These are phyloP conservation scores for Coprinellus aureogranulatus DNA, from an alignment of 768 basidiomycete genomes.

Conservation along the genomic window DNA sequence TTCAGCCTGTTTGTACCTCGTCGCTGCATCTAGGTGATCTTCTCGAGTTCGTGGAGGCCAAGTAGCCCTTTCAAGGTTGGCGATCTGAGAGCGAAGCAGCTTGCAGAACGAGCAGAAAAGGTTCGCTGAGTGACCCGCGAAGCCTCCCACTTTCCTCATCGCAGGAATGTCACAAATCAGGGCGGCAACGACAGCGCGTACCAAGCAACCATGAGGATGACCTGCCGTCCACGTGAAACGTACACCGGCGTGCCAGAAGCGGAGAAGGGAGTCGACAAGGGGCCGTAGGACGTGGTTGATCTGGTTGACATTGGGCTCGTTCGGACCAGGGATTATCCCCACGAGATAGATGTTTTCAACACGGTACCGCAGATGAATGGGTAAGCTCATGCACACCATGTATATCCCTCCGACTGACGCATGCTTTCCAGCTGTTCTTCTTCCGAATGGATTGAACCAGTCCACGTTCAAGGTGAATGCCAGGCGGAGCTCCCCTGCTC, in stretches of 20 bases:
- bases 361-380: conserved; percentile 20
- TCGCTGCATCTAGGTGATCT: neutral
- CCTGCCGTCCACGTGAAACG: conserved; percentile 16
- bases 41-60: conserved; percentile 5
- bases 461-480: conserved; percentile 27
- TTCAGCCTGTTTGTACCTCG: neutral
- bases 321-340: conserved; percentile 15
- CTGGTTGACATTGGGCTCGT: conserved; percentile 24
- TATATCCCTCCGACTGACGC: conserved; percentile 22
- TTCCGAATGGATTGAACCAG: conserved; percentile 30
- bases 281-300: conserved; percentile 33
- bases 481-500: conserved; percentile 15
- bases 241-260: conserved; percentile 27
- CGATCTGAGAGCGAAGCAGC: neutral
- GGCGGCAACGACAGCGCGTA: conserved; percentile 24
- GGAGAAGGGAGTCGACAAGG: conserved; percentile 31
- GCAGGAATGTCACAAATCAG: conserved; percentile 35
- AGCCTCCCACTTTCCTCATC: conserved; percentile 24
- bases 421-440: conserved; percentile 20
- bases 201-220: conserved; percentile 18
- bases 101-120: conserved; percentile 13
- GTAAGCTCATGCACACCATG: conserved; percentile 31
- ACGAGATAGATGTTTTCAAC: conserved; percentile 20
- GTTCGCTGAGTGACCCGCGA: conserved; percentile 9
- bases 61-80: neutral